A percentile compares a stretch with the other conserved stretches of the same genome.
phyloP scores from a whole-genome alignment of 1,284 basidiomycete species.

The Rhizopogon parksii region DNA sequence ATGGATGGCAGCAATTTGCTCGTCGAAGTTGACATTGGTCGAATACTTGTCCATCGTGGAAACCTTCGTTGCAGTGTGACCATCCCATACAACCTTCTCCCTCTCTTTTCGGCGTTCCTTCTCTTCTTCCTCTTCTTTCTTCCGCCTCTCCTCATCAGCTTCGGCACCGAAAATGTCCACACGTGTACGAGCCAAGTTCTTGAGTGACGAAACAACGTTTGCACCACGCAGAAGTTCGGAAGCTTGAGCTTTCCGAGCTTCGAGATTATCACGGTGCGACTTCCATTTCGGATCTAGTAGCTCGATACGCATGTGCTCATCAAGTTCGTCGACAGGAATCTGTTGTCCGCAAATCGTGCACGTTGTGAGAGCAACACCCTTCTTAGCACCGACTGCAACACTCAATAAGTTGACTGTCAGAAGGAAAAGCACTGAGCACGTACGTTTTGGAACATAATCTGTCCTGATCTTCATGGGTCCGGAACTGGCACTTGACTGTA shows the following conservation, averaged over 20 bases:
- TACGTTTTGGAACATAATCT: slow-evolving; percentile 92
- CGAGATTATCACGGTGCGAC: slow-evolving; percentile 82
- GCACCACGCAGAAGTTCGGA: slow-evolving; percentile 85
- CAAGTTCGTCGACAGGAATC: slow-evolving; percentile 89
- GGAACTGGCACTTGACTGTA: slow-evolving; percentile 72
- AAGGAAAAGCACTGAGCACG: slow-evolving; percentile 27
- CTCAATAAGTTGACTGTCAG: slow-evolving; percentile 10
- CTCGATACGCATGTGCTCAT: slow-evolving; percentile 98
- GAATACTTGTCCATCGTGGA: slow-evolving; percentile 87
- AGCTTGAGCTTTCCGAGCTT: slow-evolving; percentile 84
- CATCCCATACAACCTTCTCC: slow-evolving; percentile 94
- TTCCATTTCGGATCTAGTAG: slow-evolving; percentile 97
- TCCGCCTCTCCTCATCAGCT: slow-evolving; percentile 81
- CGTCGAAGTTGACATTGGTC: slow-evolving; percentile 85
- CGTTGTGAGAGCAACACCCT: slow-evolving; percentile 71
- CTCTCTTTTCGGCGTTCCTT: slow-evolving; percentile 70
- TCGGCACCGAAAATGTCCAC: slow-evolving; percentile 93
- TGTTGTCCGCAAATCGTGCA: slow-evolving; percentile 93
- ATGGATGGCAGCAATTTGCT: slow-evolving; percentile 92
- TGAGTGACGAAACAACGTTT: slow-evolving; percentile 87
- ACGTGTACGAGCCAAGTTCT: slow-evolving; percentile 84
- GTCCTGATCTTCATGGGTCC: slow-evolving; percentile 95
- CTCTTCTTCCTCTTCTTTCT: slow-evolving; percentile 81
- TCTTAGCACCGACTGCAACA: slow-evolving; percentile 58
- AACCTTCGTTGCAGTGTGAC: slow-evolving; percentile 86